Base-by-base conservation (phyloP, 805 yeast genomes). In the Yarrowia alimentaria region DNA sequence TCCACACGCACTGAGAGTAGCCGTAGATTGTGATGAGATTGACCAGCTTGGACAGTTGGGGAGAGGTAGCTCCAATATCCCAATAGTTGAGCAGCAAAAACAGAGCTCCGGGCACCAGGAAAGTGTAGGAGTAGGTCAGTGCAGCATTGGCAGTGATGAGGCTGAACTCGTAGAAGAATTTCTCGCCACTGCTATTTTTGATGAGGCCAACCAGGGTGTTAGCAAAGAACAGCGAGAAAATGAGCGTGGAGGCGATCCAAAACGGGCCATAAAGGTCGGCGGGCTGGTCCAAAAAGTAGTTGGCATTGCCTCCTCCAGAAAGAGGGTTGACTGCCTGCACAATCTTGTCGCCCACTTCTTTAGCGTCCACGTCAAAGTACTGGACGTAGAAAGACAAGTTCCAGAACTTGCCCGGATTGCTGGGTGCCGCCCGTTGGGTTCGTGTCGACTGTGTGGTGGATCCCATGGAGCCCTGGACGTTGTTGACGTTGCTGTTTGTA, bases 241-340 rank as follows among this genome's bases (percentile, higher is more conserved):
- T 79, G 43, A 87, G 77, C 0, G 95, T 83, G 0, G 89, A 88
- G 10, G 91, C 85, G 34, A 90, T 80, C 98, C 98, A 90, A 14
- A 88, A 70, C 6, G 94, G 84, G 0, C 96, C 96, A 64, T 88
- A 91, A 49, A 90, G 68, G 60, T 90, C 98, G 3, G 83, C 78
- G 49, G 72, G 71, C 30, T 72, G 72, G 37, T 71, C 70, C 57
- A 70, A 22, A 24, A 25, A 54, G 56, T 18, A 54, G 53, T 24
- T 59, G 42, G 17, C 53, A 52, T 16, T 64, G 60, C 22, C 62
- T 58, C 28, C 52, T 33, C 22, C 55, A 10, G 47, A 40, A 13
- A 65, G 49, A n/a, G 90, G 85, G 58, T 84, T 82, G 31, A 82
- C 56, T 0, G 89, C 79, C 52, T 71, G 62, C 18, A 70, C 61